A percentile compares a stretch with the other conserved stretches of the same genome.
Conservation (phyloP, 208 protist species). For the Trypanosoma boissoni region DNA sequence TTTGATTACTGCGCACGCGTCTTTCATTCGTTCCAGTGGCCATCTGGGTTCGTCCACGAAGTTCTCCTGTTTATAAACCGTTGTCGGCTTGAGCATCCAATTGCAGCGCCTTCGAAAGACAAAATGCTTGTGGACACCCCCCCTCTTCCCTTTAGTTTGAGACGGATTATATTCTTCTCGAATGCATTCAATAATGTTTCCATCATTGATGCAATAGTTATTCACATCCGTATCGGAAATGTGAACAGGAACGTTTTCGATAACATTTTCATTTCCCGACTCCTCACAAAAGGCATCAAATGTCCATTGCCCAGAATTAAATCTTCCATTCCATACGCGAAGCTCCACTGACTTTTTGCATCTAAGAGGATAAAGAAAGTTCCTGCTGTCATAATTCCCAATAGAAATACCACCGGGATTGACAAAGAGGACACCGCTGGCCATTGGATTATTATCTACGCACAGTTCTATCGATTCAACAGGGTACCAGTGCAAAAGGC, state of each 20-base stretch:
- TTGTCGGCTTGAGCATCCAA: conserved; percentile 70
- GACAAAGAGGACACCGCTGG: conserved; percentile 68
- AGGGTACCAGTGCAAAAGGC: conserved; percentile 63
- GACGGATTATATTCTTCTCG: conserved; percentile 21
- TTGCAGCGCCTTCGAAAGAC: conserved; percentile 63
- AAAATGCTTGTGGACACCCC: conserved; percentile 20
- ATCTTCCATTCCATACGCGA: conserved; percentile 67
- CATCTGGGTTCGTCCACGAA: conserved; percentile 50
- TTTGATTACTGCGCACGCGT: conserved; percentile 49
- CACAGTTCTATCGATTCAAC: conserved; percentile 58
- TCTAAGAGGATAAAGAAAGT: conserved; percentile 64
- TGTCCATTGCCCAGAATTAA: conserved; percentile 43
- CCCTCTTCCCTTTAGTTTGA: conserved; percentile 16
- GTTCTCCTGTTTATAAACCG: conserved; percentile 53
- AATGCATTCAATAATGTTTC: conserved; percentile 84
- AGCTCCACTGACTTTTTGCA: conserved; percentile 65
- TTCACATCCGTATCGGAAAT: conserved; percentile 61
- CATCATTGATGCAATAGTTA: conserved; percentile 71
- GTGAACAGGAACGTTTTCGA: conserved; percentile 39
- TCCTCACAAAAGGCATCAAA: conserved; percentile 72
- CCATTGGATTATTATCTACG: conserved; percentile 41
- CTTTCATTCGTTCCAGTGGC: conserved; percentile 43
- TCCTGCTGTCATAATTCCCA: conserved; percentile 71
- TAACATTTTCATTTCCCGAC: conserved; percentile 42
- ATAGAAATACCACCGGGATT: conserved; percentile 73